Conservation (phyloP, 257 asterid species). For the Linaria vulgaris region DNA sequence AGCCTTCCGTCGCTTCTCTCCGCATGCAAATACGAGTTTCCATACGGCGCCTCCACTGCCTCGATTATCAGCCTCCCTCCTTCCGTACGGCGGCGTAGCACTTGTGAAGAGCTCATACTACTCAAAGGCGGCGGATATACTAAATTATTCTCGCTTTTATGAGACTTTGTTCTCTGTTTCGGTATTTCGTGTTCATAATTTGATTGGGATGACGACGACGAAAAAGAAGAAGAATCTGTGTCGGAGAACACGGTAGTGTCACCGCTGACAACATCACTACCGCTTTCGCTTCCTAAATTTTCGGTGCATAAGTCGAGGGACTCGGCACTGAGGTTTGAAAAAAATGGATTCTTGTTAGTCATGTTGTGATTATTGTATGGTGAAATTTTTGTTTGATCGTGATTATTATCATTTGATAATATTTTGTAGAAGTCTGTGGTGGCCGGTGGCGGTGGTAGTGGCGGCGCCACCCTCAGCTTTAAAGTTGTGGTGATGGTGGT, state of each 20-base stretch:
- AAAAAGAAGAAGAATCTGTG: not conserved
- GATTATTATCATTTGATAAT: not conserved
- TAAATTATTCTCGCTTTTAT: not conserved
- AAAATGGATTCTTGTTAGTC: not conserved
- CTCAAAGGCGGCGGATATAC: constrained; percentile 66
- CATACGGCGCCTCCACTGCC: constrained; percentile 35
- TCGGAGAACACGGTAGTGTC: constrained; percentile 7
- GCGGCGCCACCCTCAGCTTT: constrained; percentile 35
- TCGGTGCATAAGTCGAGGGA: constrained; percentile 62
- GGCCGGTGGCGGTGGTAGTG: too few species aligned
- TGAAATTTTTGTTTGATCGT: too few species aligned
- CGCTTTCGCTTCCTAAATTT: constrained; percentile 56
- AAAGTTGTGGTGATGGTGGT: constrained; percentile 28
- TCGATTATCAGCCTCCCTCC: constrained; percentile 47
- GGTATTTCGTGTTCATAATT: too few species aligned
- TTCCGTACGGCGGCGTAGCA: constrained; percentile 40
- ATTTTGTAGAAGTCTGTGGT: too few species aligned
- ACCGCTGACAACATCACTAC: constrained; percentile 30
- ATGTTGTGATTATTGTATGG: not conserved
- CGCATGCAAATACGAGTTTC: constrained; percentile 35
- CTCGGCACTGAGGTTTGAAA: constrained; percentile 33
- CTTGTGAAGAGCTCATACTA: constrained; percentile 39
- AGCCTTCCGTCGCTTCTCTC: constrained; percentile 60
- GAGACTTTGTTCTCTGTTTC: too few species aligned
- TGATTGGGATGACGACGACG: too few species aligned